A percentile compares a stretch with the other conserved stretches of the same genome.
phyloP scores from a whole-genome alignment of 169 alveolate genomes.

The Plasmodium yoelii region DNA sequence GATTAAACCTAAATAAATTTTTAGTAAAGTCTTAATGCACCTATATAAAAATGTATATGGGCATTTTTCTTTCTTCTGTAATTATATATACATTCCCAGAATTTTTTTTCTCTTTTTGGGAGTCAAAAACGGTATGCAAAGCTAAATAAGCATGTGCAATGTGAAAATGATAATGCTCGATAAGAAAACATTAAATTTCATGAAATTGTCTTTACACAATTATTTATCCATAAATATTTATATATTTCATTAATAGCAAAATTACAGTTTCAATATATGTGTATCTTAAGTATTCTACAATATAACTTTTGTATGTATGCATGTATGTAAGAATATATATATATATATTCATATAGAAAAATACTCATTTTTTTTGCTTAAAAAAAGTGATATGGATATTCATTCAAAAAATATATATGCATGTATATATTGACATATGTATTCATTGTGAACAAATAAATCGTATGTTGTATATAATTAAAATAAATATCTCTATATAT shows the following conservation, averaged over 20 bases:
- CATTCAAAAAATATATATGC: neutral
- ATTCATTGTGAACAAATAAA: neutral
- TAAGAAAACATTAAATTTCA: slow-evolving; percentile 3
- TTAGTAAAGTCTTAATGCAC: slow-evolving; percentile 59
- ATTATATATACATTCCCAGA: slow-evolving; percentile 3
- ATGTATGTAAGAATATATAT: slow-evolving; percentile 8
- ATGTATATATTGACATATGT: neutral
- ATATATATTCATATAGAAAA: slow-evolving; percentile 7
- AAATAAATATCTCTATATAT: slow-evolving; percentile 5
- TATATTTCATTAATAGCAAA: slow-evolving; percentile 19
- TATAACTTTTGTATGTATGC: slow-evolving; percentile 19
- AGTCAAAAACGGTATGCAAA: slow-evolving; percentile 11
- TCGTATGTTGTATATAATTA: slow-evolving; percentile 17
- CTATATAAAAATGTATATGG: slow-evolving; percentile 8
- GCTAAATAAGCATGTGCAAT: slow-evolving; percentile 14
- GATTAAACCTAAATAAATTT: slow-evolving; percentile 69
- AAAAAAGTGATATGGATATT: neutral
- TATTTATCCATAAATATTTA: slow-evolving; percentile 20
- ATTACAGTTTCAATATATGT: slow-evolving; percentile 6
- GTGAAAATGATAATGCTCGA: neutral
- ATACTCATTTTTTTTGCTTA: slow-evolving; percentile 1
- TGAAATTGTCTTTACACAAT: neutral
- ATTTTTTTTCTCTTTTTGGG: slow-evolving; percentile 26
- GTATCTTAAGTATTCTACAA: neutral
- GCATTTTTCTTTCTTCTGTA: slow-evolving; percentile 15